Base-by-base conservation (phyloP, 2,329 filamentous ascomycete genomes). In the Beauveria asiatica region DNA sequence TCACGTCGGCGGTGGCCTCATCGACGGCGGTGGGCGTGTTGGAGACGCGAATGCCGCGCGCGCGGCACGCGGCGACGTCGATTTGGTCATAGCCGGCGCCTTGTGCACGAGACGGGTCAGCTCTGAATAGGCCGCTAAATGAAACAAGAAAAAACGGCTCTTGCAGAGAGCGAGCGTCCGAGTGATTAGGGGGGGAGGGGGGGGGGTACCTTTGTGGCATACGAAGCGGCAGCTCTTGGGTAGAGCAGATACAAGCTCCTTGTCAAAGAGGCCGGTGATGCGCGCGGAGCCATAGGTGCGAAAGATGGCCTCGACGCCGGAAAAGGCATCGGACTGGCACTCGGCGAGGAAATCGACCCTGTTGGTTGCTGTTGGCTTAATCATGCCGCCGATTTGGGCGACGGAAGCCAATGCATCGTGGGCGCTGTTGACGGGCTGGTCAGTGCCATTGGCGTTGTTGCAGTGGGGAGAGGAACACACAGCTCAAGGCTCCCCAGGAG, bases 51-150 rank as follows among this genome's bases (percentile, higher is more conserved):
- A 95, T 81, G 25, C 78, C 77, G 57, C 83, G 84, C 1, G 78
- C 76, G 10, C 84, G 87, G 76, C 89, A 93, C 44, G 88, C 87
- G 51, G 81, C 71, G 9, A 92, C 78, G 71, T 92, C 86, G 64
- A 95, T 79, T 71, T 92, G 87, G 72, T 96, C 91, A 74, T 96
- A 96, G 42, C 92, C 92, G 60, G 91, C 89, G 63, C 89, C 86
- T 88, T 88, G 27, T 88, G 27, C 68, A 16, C 30, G 3, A 33
- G 30, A 30, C 17, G 2, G 17, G 8, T 33, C 9, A n/a, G 30
- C n/a, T 19, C 10, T 19, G n/a, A 21, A 11, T 19, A 45, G n/a
- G n/a, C 30, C 30, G 30, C 30, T 4, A 33, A 33, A 19, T 21
- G 6, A 9, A 44, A n/a, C 2, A 30, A 30, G 5, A 23, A 44